A percentile compares a stretch with the other conserved stretches of the same genome.
These are phyloP conservation scores for Scleromitrula shiraiana DNA, from an alignment of 2,329 filamentous ascomycete species.

Conservation along the genomic window DNA sequence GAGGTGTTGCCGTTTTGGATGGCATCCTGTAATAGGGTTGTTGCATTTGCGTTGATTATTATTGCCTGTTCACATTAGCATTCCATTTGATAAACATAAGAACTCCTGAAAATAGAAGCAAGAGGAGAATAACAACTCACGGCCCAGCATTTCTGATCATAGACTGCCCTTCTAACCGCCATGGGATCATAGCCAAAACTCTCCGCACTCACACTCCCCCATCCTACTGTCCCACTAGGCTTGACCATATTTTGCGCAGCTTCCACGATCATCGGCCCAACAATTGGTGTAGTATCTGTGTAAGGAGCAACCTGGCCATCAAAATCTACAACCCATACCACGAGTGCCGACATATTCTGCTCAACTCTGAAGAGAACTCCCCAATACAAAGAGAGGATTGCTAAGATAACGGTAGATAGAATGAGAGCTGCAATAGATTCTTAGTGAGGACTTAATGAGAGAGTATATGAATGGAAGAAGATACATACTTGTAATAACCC, in stretches of 20 bases:
- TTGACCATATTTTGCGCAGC: slow-evolving; percentile 36
- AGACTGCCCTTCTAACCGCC: neutral
- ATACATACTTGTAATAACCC: slow-evolving; percentile 21
- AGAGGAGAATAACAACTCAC: neutral
- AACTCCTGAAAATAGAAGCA: neutral
- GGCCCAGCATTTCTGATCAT: neutral
- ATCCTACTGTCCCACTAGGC: neutral
- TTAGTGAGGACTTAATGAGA: neutral
- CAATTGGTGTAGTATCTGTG: slow-evolving; percentile 38
- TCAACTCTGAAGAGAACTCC: slow-evolving; percentile 45
- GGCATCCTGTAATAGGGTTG: slow-evolving; percentile 46
- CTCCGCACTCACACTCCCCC: neutral
- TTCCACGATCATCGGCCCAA: slow-evolving; percentile 47
- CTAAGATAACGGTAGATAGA: slow-evolving; percentile 8
- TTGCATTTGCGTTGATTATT: slow-evolving; percentile 55
- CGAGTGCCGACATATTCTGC: slow-evolving; percentile 39
- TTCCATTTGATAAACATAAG: too few relatives aligned
- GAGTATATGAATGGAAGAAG: slow-evolving; percentile 32
- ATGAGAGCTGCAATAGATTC: neutral
- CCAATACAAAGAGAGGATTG: slow-evolving; percentile 54
- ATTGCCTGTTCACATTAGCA: too few relatives aligned
- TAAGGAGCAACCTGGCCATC: slow-evolving; percentile 48
- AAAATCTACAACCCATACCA: slow-evolving; percentile 55
- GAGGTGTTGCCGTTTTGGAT: slow-evolving; percentile 45
- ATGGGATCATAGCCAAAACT: neutral